Evolutionary conservation across 768 basidiomycete species (phyloP).

Genomic region (Steccherinum ochraceum): DNA sequence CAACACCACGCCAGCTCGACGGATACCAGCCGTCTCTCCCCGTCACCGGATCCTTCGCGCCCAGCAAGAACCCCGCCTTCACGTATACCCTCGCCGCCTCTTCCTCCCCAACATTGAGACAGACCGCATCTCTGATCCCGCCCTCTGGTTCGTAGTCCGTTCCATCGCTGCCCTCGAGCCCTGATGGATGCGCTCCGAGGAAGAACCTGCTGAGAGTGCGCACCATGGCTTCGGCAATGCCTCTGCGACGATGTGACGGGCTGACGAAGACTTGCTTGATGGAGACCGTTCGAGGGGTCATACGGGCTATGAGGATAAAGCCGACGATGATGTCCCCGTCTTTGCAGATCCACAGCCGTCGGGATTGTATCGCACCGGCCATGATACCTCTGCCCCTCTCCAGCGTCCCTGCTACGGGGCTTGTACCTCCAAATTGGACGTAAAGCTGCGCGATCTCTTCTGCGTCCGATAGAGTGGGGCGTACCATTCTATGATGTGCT

Average conservation of each 20-base stretch:
- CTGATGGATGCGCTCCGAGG: slow-evolving; percentile 11
- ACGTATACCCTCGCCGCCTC: neutral
- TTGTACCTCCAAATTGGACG: slow-evolving; percentile 5
- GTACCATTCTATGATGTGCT: neutral
- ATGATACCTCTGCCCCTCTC: slow-evolving; percentile 1
- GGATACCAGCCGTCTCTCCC: slow-evolving; percentile 8
- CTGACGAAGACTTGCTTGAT: slow-evolving; percentile 15
- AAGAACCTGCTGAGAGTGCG: slow-evolving; percentile 11
- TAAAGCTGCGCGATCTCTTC: slow-evolving; percentile 4
- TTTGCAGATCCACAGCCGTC: slow-evolving; percentile 8
- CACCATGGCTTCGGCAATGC: slow-evolving; percentile 15
- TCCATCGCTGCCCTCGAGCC: slow-evolving; percentile 5
- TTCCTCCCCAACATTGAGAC: neutral
- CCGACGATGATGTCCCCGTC: slow-evolving; percentile 5
- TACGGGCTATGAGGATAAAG: slow-evolving; percentile 9
- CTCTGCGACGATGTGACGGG: slow-evolving; percentile 11
- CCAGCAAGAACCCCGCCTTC: slow-evolving; percentile 3
- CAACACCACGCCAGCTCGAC: neutral
- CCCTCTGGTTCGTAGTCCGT: neutral
- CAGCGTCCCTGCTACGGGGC: neutral
- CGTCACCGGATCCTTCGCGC: neutral
- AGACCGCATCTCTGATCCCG: neutral
- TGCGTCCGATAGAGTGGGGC: slow-evolving; percentile 5
- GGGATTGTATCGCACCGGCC: neutral
- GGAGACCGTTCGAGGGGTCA: slow-evolving; percentile 12